Evolutionary conservation across 2,329 filamentous ascomycete genomes (phyloP), one percentile per base, ranked within the genome.

Genomic region (Aspergillus texensis): DNA sequence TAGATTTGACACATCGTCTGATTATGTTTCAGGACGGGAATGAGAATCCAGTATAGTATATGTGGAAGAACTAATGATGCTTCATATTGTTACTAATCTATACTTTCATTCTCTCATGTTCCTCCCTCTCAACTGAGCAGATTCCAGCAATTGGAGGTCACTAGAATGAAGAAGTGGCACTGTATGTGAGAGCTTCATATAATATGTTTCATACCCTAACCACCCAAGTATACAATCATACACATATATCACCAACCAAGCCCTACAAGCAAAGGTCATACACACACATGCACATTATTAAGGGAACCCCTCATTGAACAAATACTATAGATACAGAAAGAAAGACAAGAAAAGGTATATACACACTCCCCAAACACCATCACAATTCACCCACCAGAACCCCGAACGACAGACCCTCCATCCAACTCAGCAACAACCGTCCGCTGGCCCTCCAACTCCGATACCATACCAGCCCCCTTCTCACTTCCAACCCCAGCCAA

Each of bases 1-100:
- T 62, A 62, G 55, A 62, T 62, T 39, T 45, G 46, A 57, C 52
- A 55, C 52, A 55, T 55, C 32, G 32, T 24, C 52, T 39, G 30
- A 39, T 55, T 10, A 52, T 52, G 48, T 32, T 52, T n/a, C 19
- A 52, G 48, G 48, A 21, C 8, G 48, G 48, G 26, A 52, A 52
- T 52, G 48, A 52, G 48, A 34, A 52, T n/a, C 48, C 30, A 52
- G 48, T 52, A 52, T 52, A 52, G 48, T 32, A 52, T 52, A 52
- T 52, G 48, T 52, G 28, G 30, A 32, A 26, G 30, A 32, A 30
- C 8, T 30, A 19, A 52, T 52, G 48, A 52, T 52, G 28, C 48
- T 39, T 60, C 34, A 2, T 36, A 36, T 36, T 36, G 34, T 16
- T 36, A 36, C 34, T 16, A 3, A 36, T 36, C 12, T 36, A 6